phyloP scores from a whole-genome alignment of 2,329 filamentous ascomycete genomes.

The Aspergillus pseudoglaucus region DNA sequence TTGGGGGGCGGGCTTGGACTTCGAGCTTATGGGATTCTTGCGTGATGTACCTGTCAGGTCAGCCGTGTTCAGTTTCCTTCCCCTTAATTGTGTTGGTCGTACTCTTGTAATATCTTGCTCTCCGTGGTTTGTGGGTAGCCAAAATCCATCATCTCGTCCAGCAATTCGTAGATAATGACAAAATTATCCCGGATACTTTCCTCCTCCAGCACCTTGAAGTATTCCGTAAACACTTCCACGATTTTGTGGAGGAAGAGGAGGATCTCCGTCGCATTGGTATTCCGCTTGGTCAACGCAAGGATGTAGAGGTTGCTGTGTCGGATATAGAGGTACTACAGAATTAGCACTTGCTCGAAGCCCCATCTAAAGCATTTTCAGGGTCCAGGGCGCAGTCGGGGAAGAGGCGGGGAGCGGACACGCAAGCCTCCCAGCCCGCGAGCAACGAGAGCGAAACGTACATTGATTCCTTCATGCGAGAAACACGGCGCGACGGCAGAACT shows the following conservation, averaged over 20 bases:
- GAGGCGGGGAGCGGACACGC: slow-evolving; percentile 2
- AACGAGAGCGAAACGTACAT: slow-evolving; percentile 53
- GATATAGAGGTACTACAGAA: slow-evolving; percentile 85
- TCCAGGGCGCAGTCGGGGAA: background rate
- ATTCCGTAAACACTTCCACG: slow-evolving; percentile 98
- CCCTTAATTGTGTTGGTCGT: slow-evolving; percentile 16
- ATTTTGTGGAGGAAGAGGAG: slow-evolving; percentile 96
- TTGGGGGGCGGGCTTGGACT: slow-evolving; percentile 89
- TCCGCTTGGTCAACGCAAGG: slow-evolving; percentile 94
- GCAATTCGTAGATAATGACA: slow-evolving; percentile 95
- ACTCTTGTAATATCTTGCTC: slow-evolving; percentile 94
- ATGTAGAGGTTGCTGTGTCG: slow-evolving; percentile 98
- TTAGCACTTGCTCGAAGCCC: background rate
- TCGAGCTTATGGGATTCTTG: slow-evolving; percentile 99
- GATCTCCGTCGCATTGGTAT: slow-evolving; percentile 97
- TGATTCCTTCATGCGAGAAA: slow-evolving; percentile 98
- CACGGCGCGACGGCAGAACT: slow-evolving; percentile 94
- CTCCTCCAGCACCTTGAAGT: slow-evolving; percentile 98
- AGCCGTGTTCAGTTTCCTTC: background rate
- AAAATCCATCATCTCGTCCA: slow-evolving; percentile 99
- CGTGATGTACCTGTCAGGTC: slow-evolving; percentile 69
- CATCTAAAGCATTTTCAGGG: background rate
- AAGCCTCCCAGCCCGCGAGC: background rate
- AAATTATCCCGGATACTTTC: slow-evolving; percentile 99
- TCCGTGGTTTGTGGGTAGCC: slow-evolving; percentile 98